Percentiles rank a stretch among this genome's conserved stretches.
phyloP scores from a whole-genome alignment of 2,329 filamentous ascomycete genomes.

The Pestalotiopsis fici region DNA sequence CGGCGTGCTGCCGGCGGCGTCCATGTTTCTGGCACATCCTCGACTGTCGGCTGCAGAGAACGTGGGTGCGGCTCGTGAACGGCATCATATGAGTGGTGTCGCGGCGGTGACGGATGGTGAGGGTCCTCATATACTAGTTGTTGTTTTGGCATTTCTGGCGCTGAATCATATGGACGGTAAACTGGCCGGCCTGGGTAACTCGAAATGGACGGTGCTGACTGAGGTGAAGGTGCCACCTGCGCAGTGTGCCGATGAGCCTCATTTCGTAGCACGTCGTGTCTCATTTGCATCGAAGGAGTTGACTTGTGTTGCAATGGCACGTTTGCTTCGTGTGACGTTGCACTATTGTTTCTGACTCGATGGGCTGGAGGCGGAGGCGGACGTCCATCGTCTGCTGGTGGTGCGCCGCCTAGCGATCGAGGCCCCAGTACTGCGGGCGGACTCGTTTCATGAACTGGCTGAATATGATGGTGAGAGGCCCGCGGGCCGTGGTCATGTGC shows the following conservation, averaged over 20 bases:
- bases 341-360: slow-evolving; percentile 47
- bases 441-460: slow-evolving; percentile 19
- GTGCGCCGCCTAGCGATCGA: slow-evolving; percentile 25
- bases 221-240: slow-evolving; percentile 10
- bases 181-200: slow-evolving; percentile 54
- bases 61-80: slow-evolving; percentile 46
- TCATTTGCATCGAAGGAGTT: slow-evolving; percentile 52
- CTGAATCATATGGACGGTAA: slow-evolving; percentile 53
- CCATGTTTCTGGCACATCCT: slow-evolving; percentile 62
- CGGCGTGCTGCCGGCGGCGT: slow-evolving; percentile 29
- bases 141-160: slow-evolving; percentile 37
- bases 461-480: slow-evolving; percentile 18
- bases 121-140: slow-evolving; percentile 33
- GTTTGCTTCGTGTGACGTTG: slow-evolving; percentile 41
- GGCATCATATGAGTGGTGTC: slow-evolving; percentile 54
- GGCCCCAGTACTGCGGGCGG: slow-evolving; percentile 24
- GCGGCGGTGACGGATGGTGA: slow-evolving; percentile 36
- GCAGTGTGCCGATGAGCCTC: slow-evolving; percentile 57
- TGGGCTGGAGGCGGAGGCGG: slow-evolving; percentile 59
- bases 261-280: slow-evolving; percentile 58
- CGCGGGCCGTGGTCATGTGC: slow-evolving; percentile 23
- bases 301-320: slow-evolving; percentile 44
- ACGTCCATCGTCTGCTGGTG: slow-evolving; percentile 37
- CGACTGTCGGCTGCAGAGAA: slow-evolving; percentile 63
- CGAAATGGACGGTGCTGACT: slow-evolving; percentile 29